A percentile compares a stretch with the other conserved stretches of the same genome.
Conservation (phyloP, 2,329 filamentous ascomycete species). For the Xylariaceae sp. region DNA sequence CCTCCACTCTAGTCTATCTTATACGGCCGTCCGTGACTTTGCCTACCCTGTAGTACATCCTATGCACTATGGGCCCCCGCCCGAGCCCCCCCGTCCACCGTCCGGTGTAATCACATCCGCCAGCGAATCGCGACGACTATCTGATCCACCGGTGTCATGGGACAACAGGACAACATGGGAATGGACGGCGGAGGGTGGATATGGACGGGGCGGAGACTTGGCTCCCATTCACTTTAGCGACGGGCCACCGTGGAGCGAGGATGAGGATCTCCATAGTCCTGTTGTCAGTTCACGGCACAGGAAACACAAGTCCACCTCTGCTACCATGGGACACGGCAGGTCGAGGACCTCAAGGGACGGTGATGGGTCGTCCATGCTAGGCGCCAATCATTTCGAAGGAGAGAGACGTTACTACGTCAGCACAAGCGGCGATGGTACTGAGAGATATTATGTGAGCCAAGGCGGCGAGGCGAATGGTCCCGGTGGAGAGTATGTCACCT, state of each 20-base stretch:
- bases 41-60: conserved; percentile 80
- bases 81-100: conserved; percentile 61
- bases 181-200: conserved; percentile 46
- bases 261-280: conserved; percentile 89
- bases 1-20: conserved; percentile 79
- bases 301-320: conserved; percentile 71
- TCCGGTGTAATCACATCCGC: conserved; percentile 81
- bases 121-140: conserved; percentile 75
- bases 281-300: conserved; percentile 80
- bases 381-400: conserved; percentile 47
- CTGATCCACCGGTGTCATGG: conserved; percentile 73
- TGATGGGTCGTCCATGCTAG: conserved; percentile 39
- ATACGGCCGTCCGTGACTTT: conserved; percentile 92
- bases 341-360: conserved; percentile 39
- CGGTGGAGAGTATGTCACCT: conserved; percentile 75
- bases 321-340: conserved; percentile 42
- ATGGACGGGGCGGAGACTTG: conserved; percentile 63
- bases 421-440: conserved; percentile 63
- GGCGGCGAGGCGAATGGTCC: conserved; percentile 67
- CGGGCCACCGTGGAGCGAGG: conserved; percentile 89
- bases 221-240: conserved; percentile 80
- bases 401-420: conserved; percentile 64
- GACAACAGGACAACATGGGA: conserved; percentile 62
- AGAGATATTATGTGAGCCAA: conserved; percentile 69
- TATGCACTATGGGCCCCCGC: conserved; percentile 89